Conservation (phyloP, 306 rosid species). For the Fragaria nilgerrensis region DNA sequence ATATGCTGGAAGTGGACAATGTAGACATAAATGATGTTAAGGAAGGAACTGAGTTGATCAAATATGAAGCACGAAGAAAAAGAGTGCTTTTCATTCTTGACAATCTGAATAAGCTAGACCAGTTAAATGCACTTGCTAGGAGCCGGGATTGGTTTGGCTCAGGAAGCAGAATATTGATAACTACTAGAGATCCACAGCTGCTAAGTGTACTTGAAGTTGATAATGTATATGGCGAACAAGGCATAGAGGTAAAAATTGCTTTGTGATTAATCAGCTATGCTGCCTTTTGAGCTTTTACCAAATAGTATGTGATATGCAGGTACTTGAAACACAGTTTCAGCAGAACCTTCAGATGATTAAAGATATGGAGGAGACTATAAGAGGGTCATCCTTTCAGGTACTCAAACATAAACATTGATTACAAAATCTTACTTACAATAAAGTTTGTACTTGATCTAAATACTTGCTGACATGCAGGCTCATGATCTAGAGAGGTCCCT, state of each 20-base stretch:
- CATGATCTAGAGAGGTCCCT: not conserved
- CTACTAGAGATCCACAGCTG: slow-evolving; percentile 16
- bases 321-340: slow-evolving; percentile 11
- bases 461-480: slow-evolving; percentile 13
- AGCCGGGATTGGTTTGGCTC: slow-evolving; percentile 6
- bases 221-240: slow-evolving; percentile 20
- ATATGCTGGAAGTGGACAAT: not conserved
- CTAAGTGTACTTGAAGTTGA: slow-evolving; percentile 6
- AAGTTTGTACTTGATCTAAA: not conserved
- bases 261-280: not conserved
- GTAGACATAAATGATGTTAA: not conserved
- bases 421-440: not conserved
- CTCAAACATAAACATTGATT: not conserved
- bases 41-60: not conserved
- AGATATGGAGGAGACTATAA: not conserved
- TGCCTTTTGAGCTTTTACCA: not conserved
- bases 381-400: slow-evolving; percentile 8
- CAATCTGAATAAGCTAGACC: not conserved
- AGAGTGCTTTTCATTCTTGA: slow-evolving; percentile 18
- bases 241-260: not conserved
- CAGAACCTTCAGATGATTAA: slow-evolving; percentile 19
- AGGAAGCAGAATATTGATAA: slow-evolving; percentile 19
- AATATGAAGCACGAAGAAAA: not conserved
- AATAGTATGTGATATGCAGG: slow-evolving; percentile 10
- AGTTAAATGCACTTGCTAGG: slow-evolving; percentile 17